Evolutionary conservation across 345 rosid genomes (phyloP), one percentile per base, ranked within the genome.

Genomic region (Raphanus sativus): DNA sequence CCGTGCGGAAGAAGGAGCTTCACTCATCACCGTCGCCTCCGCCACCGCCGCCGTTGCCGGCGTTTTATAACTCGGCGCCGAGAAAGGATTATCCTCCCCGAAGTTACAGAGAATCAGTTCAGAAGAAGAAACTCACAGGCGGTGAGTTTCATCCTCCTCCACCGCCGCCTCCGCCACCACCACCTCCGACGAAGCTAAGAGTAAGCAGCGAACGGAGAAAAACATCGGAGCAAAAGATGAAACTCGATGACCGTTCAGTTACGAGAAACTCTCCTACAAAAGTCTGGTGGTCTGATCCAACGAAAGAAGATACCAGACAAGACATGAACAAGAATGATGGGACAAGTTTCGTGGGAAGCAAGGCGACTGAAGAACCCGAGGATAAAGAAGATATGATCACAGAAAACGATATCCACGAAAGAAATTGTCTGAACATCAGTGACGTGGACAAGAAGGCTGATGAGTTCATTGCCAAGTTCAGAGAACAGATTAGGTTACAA

Each of bases 401-500:
- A 45, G 76, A 60, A 28, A 21, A 21, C 54, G 78, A 73, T 28
- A 24, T 8, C 34, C 74, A 71, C 2, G 30, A 77, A 74, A 88
- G 62, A 60, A 77, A 64, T 1, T 62, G 36, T 76, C 75, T 75
- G 4, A 71, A 81, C 72, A 76, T 50, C 61, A 77, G 91, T 8
- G 99, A 96, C 69, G 99, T 96, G 12, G 97, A 96, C 65, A 90
- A 88, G 93, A 90, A 91, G 68, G 99, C 99, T 0, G 97, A 86
- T 67, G 98, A 91, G 83, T 96, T 96, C 86, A 96, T 96, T 75
- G 94, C 98, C n/a, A 93, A 88, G 83, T 88, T 93, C 86, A 89
- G 99, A 74, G 99, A 96, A 87, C 99, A 96, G 72, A 96, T 96
- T 67, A 87, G 98, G 88, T 92, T 96, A 38, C 99, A 96, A 67